A percentile compares a stretch with the other conserved stretches of the same genome.
phyloP scores from a whole-genome alignment of 106 monocot genomes.

The Dioscorea alata region DNA sequence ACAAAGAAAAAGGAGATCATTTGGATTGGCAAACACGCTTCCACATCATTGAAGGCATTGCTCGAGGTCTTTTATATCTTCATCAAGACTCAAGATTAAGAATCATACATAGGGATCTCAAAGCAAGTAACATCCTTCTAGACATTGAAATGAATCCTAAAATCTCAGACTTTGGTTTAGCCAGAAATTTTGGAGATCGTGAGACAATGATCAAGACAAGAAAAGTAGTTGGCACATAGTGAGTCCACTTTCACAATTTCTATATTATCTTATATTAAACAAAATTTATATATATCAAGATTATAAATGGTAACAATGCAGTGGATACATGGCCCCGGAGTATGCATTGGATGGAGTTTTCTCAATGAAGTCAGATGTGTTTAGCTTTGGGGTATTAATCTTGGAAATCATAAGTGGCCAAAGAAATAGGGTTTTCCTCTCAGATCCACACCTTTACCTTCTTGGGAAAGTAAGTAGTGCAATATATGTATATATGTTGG shows the following conservation, averaged over 20 bases:
- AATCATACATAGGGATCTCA: neutral
- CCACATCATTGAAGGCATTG: conserved; percentile 21
- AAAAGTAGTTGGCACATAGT: conserved; percentile 19
- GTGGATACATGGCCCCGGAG: conserved; percentile 44
- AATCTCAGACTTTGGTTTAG: conserved; percentile 28
- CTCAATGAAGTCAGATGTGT: conserved; percentile 34
- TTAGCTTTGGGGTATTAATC: conserved; percentile 30
- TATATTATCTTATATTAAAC: too few species aligned
- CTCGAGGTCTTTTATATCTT: conserved; percentile 23
- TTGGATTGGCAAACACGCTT: conserved; percentile 14
- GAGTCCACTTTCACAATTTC: neutral
- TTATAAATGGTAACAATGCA: neutral
- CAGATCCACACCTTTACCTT: neutral
- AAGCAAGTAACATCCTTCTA: conserved; percentile 15
- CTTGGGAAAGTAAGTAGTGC: conserved; percentile 6
- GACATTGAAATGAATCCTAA: conserved; percentile 28
- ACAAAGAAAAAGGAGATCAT: neutral
- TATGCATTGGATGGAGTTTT: conserved; percentile 29
- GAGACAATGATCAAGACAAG: conserved; percentile 9
- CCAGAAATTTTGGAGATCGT: conserved; percentile 12
- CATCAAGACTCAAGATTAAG: conserved; percentile 16
- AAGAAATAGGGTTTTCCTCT: neutral
- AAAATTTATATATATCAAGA: neutral
- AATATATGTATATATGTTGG: neutral
- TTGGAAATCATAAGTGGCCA: conserved; percentile 33